These are phyloP conservation scores for Phytophthora pistaciae DNA, from an alignment of 352 stramenopile genomes.

Conservation along the genomic window DNA sequence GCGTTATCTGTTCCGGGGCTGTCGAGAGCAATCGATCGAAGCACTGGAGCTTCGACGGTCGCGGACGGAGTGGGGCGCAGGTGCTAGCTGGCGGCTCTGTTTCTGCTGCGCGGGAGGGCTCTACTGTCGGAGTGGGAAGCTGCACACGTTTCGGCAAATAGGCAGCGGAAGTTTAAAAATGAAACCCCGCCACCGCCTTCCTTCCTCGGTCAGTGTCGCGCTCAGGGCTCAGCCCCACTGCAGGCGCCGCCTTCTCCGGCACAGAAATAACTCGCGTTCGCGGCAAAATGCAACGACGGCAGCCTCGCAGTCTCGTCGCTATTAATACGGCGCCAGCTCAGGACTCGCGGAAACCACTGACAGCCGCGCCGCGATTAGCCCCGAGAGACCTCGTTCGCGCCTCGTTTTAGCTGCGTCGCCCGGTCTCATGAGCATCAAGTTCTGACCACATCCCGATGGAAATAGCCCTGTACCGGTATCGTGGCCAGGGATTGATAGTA, in stretches of 20 bases:
- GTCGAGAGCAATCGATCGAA: conserved; percentile 27
- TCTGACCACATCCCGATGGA: conserved; percentile 10
- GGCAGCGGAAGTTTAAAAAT: conserved; percentile 70
- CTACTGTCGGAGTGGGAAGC: conserved; percentile 42
- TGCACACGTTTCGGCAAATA: conserved; percentile 56
- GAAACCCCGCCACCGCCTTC: conserved; percentile 57
- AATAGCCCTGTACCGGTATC: conserved; percentile 21
- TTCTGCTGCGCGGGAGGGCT: conserved; percentile 41
- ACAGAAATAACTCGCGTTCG: conserved; percentile 43
- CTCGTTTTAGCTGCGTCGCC: conserved; percentile 24
- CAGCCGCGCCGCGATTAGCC: conserved; percentile 26
- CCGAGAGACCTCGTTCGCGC: background rate
- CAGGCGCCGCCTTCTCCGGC: conserved; percentile 11
- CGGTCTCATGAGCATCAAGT: conserved; percentile 12
- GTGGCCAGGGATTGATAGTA: too few relatives aligned
- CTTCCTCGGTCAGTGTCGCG: conserved; percentile 1
- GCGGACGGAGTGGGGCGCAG: conserved; percentile 26
- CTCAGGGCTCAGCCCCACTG: background rate
- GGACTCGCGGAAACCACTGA: conserved; percentile 28
- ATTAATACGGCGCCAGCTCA: conserved; percentile 32
- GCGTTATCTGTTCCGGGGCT: conserved; percentile 23
- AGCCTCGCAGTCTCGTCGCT: conserved; percentile 28
- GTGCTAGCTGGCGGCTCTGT: conserved; percentile 28
- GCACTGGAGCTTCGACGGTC: conserved; percentile 33
- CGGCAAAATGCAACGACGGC: conserved; percentile 33